phyloP scores from a whole-genome alignment of 805 yeast species.

The Allodekkera sacchari region DNA sequence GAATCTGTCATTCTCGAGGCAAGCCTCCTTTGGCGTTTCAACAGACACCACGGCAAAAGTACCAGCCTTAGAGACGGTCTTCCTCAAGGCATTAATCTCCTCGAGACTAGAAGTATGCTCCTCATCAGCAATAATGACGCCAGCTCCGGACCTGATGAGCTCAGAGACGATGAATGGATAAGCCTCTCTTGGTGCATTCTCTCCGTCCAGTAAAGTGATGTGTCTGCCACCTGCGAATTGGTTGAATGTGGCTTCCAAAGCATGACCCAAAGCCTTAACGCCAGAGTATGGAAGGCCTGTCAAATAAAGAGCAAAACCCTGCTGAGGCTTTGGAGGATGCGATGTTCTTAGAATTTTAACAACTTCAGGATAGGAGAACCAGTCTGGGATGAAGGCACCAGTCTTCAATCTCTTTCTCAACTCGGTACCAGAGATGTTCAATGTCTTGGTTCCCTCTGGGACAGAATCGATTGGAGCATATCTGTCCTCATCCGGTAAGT shows the following conservation, averaged over 20 bases:
- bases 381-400: conserved; percentile 85
- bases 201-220: conserved; percentile 45
- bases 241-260: conserved; percentile 83
- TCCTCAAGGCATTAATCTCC: conserved; percentile 34
- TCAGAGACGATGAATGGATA: conserved; percentile 64
- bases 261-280: conserved; percentile 62
- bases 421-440: conserved; percentile 87
- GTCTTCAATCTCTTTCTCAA: conserved; percentile 78
- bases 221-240: conserved; percentile 83
- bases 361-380: conserved; percentile 97
- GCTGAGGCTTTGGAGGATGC: conserved; percentile 84
- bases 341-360: conserved; percentile 84
- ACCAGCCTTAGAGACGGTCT: conserved; percentile 39
- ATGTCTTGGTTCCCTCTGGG: conserved; percentile 67
- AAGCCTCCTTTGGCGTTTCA: conserved; percentile 37
- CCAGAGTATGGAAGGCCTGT: conserved; percentile 54
- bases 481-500: conserved; percentile 89
- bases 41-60: conserved; percentile 45
- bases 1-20: conserved; percentile 39
- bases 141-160: conserved; percentile 83
- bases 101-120: conserved; percentile 21
- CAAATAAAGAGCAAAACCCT: conserved; percentile 78
- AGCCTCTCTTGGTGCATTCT: conserved; percentile 24
- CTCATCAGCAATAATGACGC: conserved; percentile 63
- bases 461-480: conserved; percentile 94